Base-by-base conservation (phyloP, 2,329 filamentous ascomycete species). In the Fusarium mexicanum region DNA sequence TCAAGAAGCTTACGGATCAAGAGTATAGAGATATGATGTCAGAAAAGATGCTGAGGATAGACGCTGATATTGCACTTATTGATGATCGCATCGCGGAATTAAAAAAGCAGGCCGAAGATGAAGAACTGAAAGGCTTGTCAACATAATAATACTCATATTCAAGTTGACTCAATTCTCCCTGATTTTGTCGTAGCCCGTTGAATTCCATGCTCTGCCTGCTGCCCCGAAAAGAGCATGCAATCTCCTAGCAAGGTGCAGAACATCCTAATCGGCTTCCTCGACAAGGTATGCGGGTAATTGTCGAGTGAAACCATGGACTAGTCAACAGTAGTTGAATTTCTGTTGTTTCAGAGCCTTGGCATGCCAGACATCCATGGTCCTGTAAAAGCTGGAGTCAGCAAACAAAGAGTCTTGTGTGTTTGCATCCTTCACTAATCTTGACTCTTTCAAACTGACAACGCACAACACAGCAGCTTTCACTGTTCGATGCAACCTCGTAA, bases 11-110 rank as follows among this genome's bases (percentile, higher is more conserved):
- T 33, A 90, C 90, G 1, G 91, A 96, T 75, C 87, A 92, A 33
- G 91, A 96, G 76, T 96, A 96, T 78, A 88, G 89, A 67, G 83
- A 87, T 2, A 90, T 94, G 83, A 85, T 96, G 77, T 85, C 87
- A 37, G 92, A 95, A 80, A 94, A 92, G 82, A 83, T 94, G 46
- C 80, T 96, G 33, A 87, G 86, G 71, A 84, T 96, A 7, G 92
- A 96, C 73, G 92, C 90, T 2, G 92, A 96, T 70, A 94, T 96
- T 81, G 91, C 93, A 1, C 81, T 96, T 10, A 86, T 96, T 41
- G 93, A 96, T 77, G 94, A 96, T 61, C 91, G 90, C 78, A 93
- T 96, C 74, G 87, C 79, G 4, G 81, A 83, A 50, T 60, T 86
- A 26, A 73, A 71, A 51, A 60, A 76, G 48, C 67, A 68, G 43